phyloP scores from a whole-genome alignment of 148 eudicot genomes.

The Polygonum aviculare region DNA sequence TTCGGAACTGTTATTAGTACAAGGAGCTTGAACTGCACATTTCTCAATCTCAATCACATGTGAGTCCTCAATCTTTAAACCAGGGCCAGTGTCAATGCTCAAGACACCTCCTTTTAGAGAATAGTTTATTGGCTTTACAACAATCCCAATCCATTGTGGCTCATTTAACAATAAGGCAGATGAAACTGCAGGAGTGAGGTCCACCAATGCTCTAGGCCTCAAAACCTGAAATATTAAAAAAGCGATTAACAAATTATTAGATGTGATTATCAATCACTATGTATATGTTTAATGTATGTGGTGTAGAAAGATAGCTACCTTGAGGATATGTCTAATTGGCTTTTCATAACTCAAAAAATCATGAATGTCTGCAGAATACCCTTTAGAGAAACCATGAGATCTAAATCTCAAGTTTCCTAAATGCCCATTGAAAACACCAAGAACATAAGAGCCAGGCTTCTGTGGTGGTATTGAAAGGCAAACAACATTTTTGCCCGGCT shows the following conservation, averaged over 20 bases:
- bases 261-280: background rate
- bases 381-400: conserved; percentile 90
- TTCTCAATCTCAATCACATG: conserved; percentile 74
- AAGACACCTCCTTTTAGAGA: conserved; percentile 78
- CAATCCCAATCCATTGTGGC: conserved; percentile 89
- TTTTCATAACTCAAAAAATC: conserved; percentile 97
- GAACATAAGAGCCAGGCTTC: conserved; percentile 90
- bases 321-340: conserved; percentile 85
- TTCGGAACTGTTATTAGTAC: conserved; percentile 20
- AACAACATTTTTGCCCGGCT: conserved; percentile 77
- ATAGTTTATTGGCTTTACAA: conserved; percentile 79
- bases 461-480: conserved; percentile 79
- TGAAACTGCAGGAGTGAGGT: conserved; percentile 83
- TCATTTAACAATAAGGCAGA: conserved; percentile 89
- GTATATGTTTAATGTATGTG: background rate
- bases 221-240: conserved; percentile 39
- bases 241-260: conserved; percentile 1
- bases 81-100: conserved; percentile 90
- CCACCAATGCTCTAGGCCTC: conserved; percentile 90
- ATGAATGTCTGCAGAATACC: conserved; percentile 80
- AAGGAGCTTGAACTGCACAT: conserved; percentile 22
- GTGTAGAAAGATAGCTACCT: conserved; percentile 37
- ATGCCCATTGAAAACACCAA: conserved; percentile 90
- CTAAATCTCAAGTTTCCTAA: conserved; percentile 87
- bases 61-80: conserved; percentile 54